Conservation (phyloP, 2,329 filamentous ascomycete species). For the Pyricularia sp. region DNA sequence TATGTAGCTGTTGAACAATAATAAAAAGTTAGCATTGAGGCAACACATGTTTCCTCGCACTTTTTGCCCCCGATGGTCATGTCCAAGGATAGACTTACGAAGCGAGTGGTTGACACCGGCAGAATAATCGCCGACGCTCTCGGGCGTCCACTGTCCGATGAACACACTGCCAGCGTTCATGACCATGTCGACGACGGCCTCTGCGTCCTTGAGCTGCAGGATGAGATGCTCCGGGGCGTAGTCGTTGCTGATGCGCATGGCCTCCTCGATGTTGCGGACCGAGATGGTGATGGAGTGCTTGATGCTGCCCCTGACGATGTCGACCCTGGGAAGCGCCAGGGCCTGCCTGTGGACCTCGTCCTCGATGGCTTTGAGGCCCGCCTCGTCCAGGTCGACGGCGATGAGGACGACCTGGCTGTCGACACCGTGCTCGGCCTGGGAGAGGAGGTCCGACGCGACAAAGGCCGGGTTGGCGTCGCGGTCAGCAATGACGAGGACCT, state of each 20-base stretch:
- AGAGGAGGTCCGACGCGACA: constrained; percentile 88
- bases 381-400: constrained; percentile 67
- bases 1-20: constrained; percentile 64
- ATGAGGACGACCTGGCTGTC: constrained; percentile 94
- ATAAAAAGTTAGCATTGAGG: not conserved
- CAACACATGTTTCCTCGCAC: not conserved
- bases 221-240: constrained; percentile 98
- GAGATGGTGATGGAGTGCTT: constrained; percentile 73
- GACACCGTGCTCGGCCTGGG: constrained; percentile 89
- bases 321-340: constrained; percentile 75
- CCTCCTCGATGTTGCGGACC: constrained; percentile 61
- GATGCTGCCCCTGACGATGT: constrained; percentile 86
- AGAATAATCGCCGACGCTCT: constrained; percentile 96
- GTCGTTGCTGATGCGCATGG: constrained; percentile 76
- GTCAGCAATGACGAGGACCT: constrained; percentile 94
- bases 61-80: not conserved
- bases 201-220: constrained; percentile 73
- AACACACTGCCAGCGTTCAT: constrained; percentile 95
- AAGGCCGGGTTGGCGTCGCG: constrained; percentile 82
- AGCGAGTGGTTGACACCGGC: constrained; percentile 96
- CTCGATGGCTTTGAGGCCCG: constrained; percentile 73
- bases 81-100: constrained; percentile 52
- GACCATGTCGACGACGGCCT: constrained; percentile 65
- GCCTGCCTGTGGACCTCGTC: constrained; percentile 86
- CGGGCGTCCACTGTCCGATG: constrained; percentile 90